Base-by-base conservation (phyloP, 2,329 filamentous ascomycete genomes). In the Aspergillus fructus region DNA sequence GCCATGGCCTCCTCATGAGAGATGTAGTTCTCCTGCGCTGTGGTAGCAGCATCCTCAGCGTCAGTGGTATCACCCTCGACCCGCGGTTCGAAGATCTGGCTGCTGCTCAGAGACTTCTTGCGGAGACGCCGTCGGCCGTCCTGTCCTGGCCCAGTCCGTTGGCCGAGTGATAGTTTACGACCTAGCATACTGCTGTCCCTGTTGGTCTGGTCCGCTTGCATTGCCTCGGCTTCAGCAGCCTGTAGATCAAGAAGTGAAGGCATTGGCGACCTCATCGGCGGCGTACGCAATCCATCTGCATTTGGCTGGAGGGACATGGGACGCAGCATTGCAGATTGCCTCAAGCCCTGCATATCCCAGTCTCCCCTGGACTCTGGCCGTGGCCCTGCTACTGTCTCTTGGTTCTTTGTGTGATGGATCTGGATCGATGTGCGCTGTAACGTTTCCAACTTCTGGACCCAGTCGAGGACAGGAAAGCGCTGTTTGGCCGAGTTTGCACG, bases 391-490 rank as follows among this genome's bases (percentile, higher is more conserved):
- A 62, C 79, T 72, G 66, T 30, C 0, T 30, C 27, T 1, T 11
- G 27, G 9, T 30, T 30, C 9, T 30, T 30, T 11, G 27, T 11
- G 27, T 30, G 27, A 1, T 83, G 80, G 13, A 85, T 78, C 49
- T 81, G 81, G 66, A 88, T 87, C 0, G 85, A 79, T 11, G 81
- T 84, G 12, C 75, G 75, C 65, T 89, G 85, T 17, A 89, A 77
- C 40, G 82, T 84, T 60, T 87, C 85, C 9, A 88, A 74, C 59
- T 86, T 84, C 63, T 87, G 82, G 49, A 87, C 78, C 86, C 86
- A 89, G 65, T 88, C 84, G 3, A 82, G 83, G 13, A 89, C 85
- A 15, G 86, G 86, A 73, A 89, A 89, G 27, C 86, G 80, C 66
- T 89, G 86, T 63, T 85, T 84, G 4, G 83, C 84, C 19, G 84